Percentiles rank a stretch among this genome's conserved stretches.
Conservation (phyloP, 2,329 filamentous ascomycete genomes). For the Trichophyton simii region DNA sequence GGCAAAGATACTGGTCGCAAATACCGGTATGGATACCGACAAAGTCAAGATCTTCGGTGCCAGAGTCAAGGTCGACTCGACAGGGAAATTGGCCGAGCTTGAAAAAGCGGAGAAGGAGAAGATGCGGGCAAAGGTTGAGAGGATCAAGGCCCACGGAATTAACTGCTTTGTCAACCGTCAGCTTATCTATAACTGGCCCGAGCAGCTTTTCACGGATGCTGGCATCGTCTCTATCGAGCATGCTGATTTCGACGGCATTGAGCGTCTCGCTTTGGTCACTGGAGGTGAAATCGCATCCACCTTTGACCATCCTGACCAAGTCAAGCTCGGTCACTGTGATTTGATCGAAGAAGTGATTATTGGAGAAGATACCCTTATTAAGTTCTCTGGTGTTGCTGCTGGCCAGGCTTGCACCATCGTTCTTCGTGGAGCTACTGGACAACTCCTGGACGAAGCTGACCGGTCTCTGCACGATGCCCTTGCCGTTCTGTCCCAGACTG, state of each 20-base stretch:
- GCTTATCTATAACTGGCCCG: slow-evolving; percentile 99
- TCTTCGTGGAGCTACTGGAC: slow-evolving; percentile 87
- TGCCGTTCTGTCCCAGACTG: slow-evolving; percentile 90
- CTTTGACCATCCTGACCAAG: slow-evolving; percentile 93
- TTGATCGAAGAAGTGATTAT: slow-evolving; percentile 97
- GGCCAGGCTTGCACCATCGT: slow-evolving; percentile 95
- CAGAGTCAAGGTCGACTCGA: slow-evolving; percentile 89
- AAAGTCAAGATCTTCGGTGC: slow-evolving; percentile 99
- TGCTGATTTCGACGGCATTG: slow-evolving; percentile 96
- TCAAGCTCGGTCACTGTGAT: slow-evolving; percentile 91
- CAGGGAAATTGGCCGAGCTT: slow-evolving; percentile 91
- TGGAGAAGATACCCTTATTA: slow-evolving; percentile 92
- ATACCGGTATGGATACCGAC: slow-evolving; percentile 98
- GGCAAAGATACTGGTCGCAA: slow-evolving; percentile 93
- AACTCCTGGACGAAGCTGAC: slow-evolving; percentile 93
- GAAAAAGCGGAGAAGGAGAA: slow-evolving; percentile 98
- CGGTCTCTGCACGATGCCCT: slow-evolving; percentile 91
- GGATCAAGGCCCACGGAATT: slow-evolving; percentile 96
- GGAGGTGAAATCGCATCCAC: slow-evolving; percentile 95
- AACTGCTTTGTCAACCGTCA: slow-evolving; percentile 99
- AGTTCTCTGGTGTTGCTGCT: slow-evolving; percentile 89
- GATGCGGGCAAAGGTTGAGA: slow-evolving; percentile 99
- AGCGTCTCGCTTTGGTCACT: slow-evolving; percentile 85
- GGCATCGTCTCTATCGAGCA: slow-evolving; percentile 98
- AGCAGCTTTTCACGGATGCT: slow-evolving; percentile 94